Percentiles rank a stretch among this genome's conserved stretches.
These are phyloP conservation scores for Piromyces finnis DNA, from an alignment of 192 early-diverging fungal species.

Conservation along the genomic window DNA sequence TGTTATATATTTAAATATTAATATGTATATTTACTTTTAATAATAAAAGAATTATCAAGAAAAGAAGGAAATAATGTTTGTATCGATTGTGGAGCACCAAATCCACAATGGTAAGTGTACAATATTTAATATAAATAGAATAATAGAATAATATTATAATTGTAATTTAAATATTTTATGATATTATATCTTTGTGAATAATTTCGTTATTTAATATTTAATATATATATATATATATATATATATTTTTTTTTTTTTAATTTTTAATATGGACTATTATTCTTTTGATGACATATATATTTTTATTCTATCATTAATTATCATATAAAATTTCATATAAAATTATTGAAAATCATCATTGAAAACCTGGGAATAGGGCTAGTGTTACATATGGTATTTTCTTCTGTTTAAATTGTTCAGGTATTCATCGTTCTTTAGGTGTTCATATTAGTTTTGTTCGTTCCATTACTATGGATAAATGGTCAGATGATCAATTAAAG, in stretches of 20 bases:
- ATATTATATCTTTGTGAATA: too few relatives aligned
- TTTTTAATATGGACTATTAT: too few relatives aligned
- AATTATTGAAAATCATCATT: background rate
- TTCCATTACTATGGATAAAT: slow-evolving; percentile 97
- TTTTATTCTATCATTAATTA: too few relatives aligned
- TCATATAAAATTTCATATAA: too few relatives aligned
- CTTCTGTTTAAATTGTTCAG: slow-evolving; percentile 89
- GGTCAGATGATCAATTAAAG: slow-evolving; percentile 85
- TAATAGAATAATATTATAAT: too few relatives aligned
- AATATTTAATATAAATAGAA: background rate
- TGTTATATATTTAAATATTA: background rate
- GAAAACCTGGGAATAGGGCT: slow-evolving; percentile 58
- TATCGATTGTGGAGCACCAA: slow-evolving; percentile 76
- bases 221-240: too few relatives aligned
- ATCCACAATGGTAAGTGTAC: slow-evolving; percentile 10
- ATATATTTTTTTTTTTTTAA: too few relatives aligned
- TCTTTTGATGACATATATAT: too few relatives aligned
- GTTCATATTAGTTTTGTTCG: slow-evolving; percentile 73
- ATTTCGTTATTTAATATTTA: too few relatives aligned
- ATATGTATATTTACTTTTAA: background rate
- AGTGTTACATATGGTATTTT: slow-evolving; percentile 84
- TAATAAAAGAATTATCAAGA: slow-evolving; percentile 24
- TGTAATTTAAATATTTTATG: too few relatives aligned
- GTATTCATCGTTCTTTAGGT: slow-evolving; percentile 47
- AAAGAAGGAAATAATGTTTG: slow-evolving; percentile 37